Conservation (phyloP, 331 rosid genomes). For the Erythrophleum ivorense region DNA sequence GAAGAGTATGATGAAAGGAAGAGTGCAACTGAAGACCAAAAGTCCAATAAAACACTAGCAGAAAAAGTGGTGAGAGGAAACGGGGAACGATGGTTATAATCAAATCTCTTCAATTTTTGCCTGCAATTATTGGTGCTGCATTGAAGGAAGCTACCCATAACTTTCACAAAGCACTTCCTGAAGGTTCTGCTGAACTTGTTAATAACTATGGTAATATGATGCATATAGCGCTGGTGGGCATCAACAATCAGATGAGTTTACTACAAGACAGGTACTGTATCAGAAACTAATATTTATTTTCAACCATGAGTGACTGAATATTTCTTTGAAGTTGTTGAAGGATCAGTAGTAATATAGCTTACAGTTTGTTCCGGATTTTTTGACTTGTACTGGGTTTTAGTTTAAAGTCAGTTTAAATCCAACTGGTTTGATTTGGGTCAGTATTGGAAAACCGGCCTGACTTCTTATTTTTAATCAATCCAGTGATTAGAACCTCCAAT, state of each 20-base stretch:
- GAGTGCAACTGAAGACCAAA: constrained; percentile 60
- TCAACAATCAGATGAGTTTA: constrained; percentile 98
- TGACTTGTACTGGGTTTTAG: not conserved
- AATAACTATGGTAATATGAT: constrained; percentile 83
- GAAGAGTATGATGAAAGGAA: constrained; percentile 76
- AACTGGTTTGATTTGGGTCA: constrained; percentile 17
- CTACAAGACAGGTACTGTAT: constrained; percentile 98
- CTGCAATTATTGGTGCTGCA: constrained; percentile 79
- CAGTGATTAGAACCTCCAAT: constrained; percentile 23
- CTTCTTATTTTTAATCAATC: constrained; percentile 22
- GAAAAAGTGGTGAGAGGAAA: constrained; percentile 79
- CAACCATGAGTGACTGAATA: not conserved
- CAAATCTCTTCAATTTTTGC: constrained; percentile 89
- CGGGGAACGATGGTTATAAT: constrained; percentile 97
- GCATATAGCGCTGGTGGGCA: constrained; percentile 94
- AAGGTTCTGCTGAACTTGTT: constrained; percentile 53
- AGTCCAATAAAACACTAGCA: constrained; percentile 44
- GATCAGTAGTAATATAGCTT: constrained; percentile 13
- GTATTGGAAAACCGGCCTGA: constrained; percentile 1
- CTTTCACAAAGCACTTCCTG: constrained; percentile 55
- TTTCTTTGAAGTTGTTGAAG: constrained; percentile 6
- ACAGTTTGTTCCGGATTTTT: not conserved
- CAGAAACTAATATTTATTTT: too few species aligned
- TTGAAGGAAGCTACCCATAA: constrained; percentile 77
- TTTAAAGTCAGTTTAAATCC: not conserved